Evolutionary conservation across 306 rosid species (phyloP).

Genomic region (Dicorynia guianensis): DNA sequence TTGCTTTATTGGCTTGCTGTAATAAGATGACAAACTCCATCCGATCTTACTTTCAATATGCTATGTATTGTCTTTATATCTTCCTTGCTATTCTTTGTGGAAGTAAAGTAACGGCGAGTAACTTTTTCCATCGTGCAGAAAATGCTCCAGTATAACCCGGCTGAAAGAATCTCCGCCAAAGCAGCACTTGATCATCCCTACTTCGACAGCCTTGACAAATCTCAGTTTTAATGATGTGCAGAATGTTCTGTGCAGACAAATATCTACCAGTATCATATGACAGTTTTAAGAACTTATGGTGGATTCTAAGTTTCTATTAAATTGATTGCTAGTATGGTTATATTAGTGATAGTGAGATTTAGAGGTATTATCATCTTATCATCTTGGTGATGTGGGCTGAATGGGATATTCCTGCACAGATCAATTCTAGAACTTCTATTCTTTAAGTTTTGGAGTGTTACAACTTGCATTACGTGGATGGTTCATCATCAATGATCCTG

Average conservation of each 20-base stretch:
- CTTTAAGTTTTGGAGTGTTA: neutral
- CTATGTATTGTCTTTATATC: neutral
- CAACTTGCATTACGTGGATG: neutral
- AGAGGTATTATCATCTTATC: constrained; percentile 36
- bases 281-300: neutral
- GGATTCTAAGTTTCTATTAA: neutral
- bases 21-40: neutral
- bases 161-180: constrained; percentile 70
- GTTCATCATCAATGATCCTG: neutral
- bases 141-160: constrained; percentile 67
- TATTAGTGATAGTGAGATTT: no score
- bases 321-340: neutral
- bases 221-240: constrained; percentile 51
- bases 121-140: constrained; percentile 47
- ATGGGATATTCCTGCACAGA: neutral
- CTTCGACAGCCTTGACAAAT: constrained; percentile 68
- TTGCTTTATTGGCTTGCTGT: neutral
- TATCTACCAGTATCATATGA: neutral
- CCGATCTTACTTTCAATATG: no score
- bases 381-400: constrained; percentile 47
- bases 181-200: constrained; percentile 72
- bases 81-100: neutral
- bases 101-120: neutral
- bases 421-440: neutral
- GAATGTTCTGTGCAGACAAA: neutral